Evolutionary conservation across 768 basidiomycete genomes (phyloP).

Genomic region (Dentipellis sp.): DNA sequence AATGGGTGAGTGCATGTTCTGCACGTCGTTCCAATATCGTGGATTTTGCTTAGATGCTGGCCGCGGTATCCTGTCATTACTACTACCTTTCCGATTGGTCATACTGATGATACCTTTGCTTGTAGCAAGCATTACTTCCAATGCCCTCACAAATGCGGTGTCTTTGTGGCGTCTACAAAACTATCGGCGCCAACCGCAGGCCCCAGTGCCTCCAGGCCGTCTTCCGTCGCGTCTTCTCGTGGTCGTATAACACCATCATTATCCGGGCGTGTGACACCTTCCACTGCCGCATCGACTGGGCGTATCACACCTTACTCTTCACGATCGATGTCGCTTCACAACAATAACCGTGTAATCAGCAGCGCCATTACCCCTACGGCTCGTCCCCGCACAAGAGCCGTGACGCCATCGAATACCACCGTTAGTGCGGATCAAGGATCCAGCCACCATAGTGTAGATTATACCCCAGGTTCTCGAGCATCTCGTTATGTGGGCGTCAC

Average conservation of each 20-base stretch:
- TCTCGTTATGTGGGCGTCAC: slow-evolving; percentile 52
- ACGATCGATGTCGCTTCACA: slow-evolving; percentile 13
- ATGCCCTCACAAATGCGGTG: slow-evolving; percentile 80
- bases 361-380: slow-evolving; percentile 18
- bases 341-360: slow-evolving; percentile 34
- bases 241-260: slow-evolving; percentile 40
- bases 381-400: slow-evolving; percentile 14
- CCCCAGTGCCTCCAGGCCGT: slow-evolving; percentile 44
- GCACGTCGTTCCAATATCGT: background rate
- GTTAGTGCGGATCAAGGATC: slow-evolving; percentile 1
- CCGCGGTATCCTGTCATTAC: slow-evolving; percentile 1
- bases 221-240: slow-evolving; percentile 71
- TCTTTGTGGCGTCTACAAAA: slow-evolving; percentile 81
- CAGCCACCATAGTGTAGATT: slow-evolving; percentile 2
- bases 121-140: slow-evolving; percentile 50
- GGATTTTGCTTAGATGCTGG: slow-evolving; percentile 1
- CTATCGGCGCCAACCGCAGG: slow-evolving; percentile 71
- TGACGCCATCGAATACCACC: slow-evolving; percentile 37
- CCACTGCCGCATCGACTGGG: slow-evolving; percentile 28
- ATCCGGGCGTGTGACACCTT: slow-evolving; percentile 12
- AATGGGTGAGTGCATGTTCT: slow-evolving; percentile 56
- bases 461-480: slow-evolving; percentile 73
- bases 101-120: slow-evolving; percentile 1
- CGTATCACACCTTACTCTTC: slow-evolving; percentile 45
- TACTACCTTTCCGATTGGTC: background rate